Base-by-base conservation (phyloP, 805 yeast genomes). In the Candida succiphila region DNA sequence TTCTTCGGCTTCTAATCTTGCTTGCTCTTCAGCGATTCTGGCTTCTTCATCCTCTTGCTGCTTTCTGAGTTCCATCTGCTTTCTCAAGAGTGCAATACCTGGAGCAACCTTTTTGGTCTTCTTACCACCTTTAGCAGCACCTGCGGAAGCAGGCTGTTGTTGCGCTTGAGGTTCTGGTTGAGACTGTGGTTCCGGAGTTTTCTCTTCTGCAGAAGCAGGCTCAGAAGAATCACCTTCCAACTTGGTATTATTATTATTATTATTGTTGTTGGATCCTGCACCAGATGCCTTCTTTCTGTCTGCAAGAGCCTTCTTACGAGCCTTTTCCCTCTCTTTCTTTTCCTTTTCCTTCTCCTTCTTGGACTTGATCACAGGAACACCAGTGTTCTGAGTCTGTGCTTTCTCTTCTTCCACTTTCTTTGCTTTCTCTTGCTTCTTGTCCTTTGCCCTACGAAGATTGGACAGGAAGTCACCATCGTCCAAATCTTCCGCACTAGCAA, bases 321-420 rank as follows among this genome's bases (percentile, higher is more conserved):
- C 84, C 68, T 89, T 89, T 54, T 83, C 94, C 44, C 74, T 76
- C 58, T 88, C 95, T 58, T 89, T 94, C 75, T 84, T 85, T 60
- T 92, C 95, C 65, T 79, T 88, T 64, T 89, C 94, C 62, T 82
- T 83, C 52, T 83, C 97, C 62, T 89, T 87, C 72, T 89, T 92
- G 37, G 89, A 75, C 60, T 88, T 86, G 52, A 87, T 67, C 43
- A 75, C 71, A 31, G 89, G 86, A 21, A 73, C 86, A 35, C 51
- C 50, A 25, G 46, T 48, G 35, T 40, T 39, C 17, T 37, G 38
- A 7, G 17, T 5, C 22, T 54, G 60, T 31, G 68, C 74, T 40
- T 47, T 52, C n/a, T 51, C 50, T 32, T 72, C 70, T 35, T 72
- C 72, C 46, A 74, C 77, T 39, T 72, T 75, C 35, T 75, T 78